phyloP scores from a whole-genome alignment of 352 stramenopile genomes.

The Globisporangium megalacanthum region DNA sequence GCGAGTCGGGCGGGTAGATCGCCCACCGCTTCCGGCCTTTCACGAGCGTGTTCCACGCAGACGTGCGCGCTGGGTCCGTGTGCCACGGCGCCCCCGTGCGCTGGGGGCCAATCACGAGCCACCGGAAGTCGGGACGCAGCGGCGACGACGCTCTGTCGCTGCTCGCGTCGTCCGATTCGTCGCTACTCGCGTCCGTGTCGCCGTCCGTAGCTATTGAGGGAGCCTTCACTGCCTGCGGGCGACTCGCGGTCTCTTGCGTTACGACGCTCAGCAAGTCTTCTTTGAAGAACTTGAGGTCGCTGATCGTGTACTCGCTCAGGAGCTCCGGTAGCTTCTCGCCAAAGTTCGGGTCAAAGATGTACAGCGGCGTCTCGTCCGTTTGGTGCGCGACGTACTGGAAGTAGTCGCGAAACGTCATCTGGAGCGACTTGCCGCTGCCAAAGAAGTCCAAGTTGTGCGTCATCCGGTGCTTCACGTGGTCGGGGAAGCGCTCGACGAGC shows the following conservation, averaged over 20 bases:
- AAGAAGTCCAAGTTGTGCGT: constrained; percentile 82
- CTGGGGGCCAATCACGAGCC: constrained; percentile 78
- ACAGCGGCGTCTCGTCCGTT: constrained; percentile 81
- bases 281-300: constrained; percentile 61
- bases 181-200: not conserved
- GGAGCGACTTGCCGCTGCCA: constrained; percentile 38
- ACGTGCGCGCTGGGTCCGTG: constrained; percentile 93
- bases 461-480: constrained; percentile 47
- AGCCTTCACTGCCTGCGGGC: not conserved
- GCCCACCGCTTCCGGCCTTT: constrained; percentile 94
- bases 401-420: constrained; percentile 80
- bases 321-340: constrained; percentile 75
- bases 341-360: constrained; percentile 85
- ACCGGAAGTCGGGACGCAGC: constrained; percentile 66
- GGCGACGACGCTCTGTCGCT: constrained; percentile 18
- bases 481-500: constrained; percentile 39
- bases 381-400: constrained; percentile 53
- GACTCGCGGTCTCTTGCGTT: not conserved
- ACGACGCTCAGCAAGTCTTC: constrained; percentile 68
- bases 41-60: constrained; percentile 94
- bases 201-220: no score
- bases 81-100: constrained; percentile 92
- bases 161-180: constrained; percentile 4
- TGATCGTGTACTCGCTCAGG: constrained; percentile 58
- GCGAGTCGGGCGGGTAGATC: constrained; percentile 89